Evolutionary conservation across 148 eudicot species (phyloP), one percentile per base, ranked within the genome.

Genomic region (Cornus florida): DNA sequence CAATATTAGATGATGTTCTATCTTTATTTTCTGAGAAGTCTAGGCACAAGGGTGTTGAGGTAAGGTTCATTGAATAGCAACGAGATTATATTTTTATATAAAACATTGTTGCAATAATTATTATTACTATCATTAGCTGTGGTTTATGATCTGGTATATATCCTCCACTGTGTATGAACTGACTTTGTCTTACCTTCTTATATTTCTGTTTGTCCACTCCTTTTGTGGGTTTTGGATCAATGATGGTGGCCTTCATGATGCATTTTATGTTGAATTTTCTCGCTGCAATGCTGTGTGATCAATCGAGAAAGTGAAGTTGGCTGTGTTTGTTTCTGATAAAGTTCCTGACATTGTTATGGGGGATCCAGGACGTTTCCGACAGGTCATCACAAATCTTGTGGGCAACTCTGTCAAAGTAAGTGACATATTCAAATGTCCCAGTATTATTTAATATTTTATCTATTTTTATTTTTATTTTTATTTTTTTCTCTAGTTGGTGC

Each of bases 331-430:
- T 69, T 88, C 95, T 72, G 89, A 91, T 84, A 82, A 82, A 79
- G 92, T 91, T 72, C 95, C 95, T 67, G 84, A 88, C 50, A 77
- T 90, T 50, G 83, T 91, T 70, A 79, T 89, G 80, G 95, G 95
- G n/a, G 95, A 91, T 77, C 92, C 95, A 1, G 92, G 95, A 81
- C 81, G 95, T 68, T 89, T 91, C 81, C 82, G 92, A 22, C 95
- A 91, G 72, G 92, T 91, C 60, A 84, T 91, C 28, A 89, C 91
- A 66, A 91, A 89, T 83, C 92, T 91, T 9, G 92, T 91, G 20
- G 92, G 92, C 13, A 91, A 91, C 82, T 91, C 95, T 7, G 88
- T 91, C 79, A 91, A 91, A 87, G 94, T 91, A 79, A 85, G 94
- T 82, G 64, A 41, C 19, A 6, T 28, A 23, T 48, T 67, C 75